Evolutionary conservation across 169 alveolate species (phyloP), one percentile per base, ranked within the genome.

Genomic region (Plasmodium knowlesi): DNA sequence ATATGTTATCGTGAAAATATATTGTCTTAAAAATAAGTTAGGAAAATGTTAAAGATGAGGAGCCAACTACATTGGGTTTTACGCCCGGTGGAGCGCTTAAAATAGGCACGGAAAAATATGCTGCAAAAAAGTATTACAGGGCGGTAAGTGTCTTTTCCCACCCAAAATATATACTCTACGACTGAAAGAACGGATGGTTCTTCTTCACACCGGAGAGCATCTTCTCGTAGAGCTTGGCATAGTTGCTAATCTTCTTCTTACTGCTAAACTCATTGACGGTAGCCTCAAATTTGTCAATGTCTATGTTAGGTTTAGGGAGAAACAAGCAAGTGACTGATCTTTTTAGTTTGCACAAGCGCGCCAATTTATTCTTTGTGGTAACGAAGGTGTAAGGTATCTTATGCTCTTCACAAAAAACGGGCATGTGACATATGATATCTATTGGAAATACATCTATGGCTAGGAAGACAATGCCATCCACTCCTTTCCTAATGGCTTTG

Each of bases 371-470:
- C 94, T 98, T 98, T 71, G 98, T 95, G 80, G 98, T 95, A 19
- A 99, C 98, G 94, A 98, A 99, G 70, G 98, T 97, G 94, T 99
- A 99, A 14, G 99, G 98, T 43, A 98, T 92, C 50, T 97, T 96
- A 76, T 97, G 95, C 79, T 98, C 98, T 92, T 99, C 99, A 93
- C 99, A 99, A 70, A 98, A 96, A 25, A 98, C 92, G 41, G 99
- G 99, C 19, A 99, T 94, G 92, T 99, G 99, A 14, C 99, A 97
- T 19, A 98, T 96, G 5, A 98, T 98, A 93, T 99, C 99, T 43
- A 99, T 96, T 1, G 99, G 99, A 67, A 98, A 97, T 28, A 99
- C 99, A 92, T 99, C 99, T 54, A 98, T 98, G 34, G 99, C 99
- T 80, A 98, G 82, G 16, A 98, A 92, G 19, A 98, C 99, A 50